Evolutionary conservation across 257 asterid genomes (phyloP), one percentile per base, ranked within the genome.

Genomic region (Ocimum tenuiflorum): DNA sequence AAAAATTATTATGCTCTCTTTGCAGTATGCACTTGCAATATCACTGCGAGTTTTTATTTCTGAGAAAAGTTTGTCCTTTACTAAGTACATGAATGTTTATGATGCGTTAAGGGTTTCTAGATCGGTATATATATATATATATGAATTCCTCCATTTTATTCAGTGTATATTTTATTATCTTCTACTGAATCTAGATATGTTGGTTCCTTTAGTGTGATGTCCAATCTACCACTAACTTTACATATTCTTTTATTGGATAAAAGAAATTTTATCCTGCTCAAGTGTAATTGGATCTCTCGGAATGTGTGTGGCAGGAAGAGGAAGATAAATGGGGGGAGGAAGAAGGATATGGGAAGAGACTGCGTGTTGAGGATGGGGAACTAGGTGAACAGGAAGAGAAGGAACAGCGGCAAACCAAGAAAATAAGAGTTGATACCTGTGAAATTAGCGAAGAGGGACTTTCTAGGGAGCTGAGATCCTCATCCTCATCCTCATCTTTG

Each of bases 371-470:
- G 59, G 85, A 82, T 53, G 83, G 55, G 54, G 11, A 69, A 59
- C 35, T 69, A 23, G 36, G 68, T 39, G 80, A 57, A 33, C 45
- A 73, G 62, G 87, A 73, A 65, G 86, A 77, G 63, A 78, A 70
- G 41, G 79, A 77, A 53, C 77, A 71, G 67, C 80, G 74, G 52
- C 74, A 78, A 74, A 73, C 73, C 12, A 86, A 86, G 79, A 79
- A 78, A 70, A 63, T 74, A 71, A 82, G 76, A 77, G 50, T 78
- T 43, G 83, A 77, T 41, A 77, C 72, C 45, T 80, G 77, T 60
- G 80, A 77, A 67, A 56, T 55, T 62, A 64, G 69, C 10, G 75
- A 75, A 18, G 75, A 74, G 63, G 82, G 52, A 48, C 60, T 63
- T 18, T 56, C 74, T 8, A 75, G 31, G 53, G 77, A 59, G 6